These are phyloP conservation scores for Taphrina confusa DNA, from an alignment of 1,139 yeast species.

Conservation along the genomic window DNA sequence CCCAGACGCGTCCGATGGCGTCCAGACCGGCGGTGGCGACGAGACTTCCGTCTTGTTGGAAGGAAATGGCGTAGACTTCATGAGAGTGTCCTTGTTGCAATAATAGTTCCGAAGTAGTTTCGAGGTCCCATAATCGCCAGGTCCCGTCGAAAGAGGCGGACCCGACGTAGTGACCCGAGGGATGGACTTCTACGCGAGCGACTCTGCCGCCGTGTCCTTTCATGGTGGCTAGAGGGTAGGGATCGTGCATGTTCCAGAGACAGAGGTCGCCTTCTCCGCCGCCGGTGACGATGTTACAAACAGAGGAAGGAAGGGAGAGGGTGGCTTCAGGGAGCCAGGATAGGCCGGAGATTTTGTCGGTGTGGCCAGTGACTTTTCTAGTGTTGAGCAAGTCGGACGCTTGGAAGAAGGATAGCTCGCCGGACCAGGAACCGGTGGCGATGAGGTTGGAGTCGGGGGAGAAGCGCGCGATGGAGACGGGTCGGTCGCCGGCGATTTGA, in stretches of 20 bases:
- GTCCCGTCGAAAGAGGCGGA: constrained; percentile 83
- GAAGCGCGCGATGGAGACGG: constrained; percentile 62
- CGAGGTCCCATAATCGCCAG: constrained; percentile 85
- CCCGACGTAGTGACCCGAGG: constrained; percentile 57
- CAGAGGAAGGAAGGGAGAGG: constrained; percentile 11
- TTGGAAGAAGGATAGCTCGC: constrained; percentile 59
- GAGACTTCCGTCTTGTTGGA: constrained; percentile 79
- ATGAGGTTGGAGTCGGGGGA: constrained; percentile 49
- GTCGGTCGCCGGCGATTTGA: constrained; percentile 67
- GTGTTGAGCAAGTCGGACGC: constrained; percentile 47
- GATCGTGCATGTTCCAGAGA: constrained; percentile 35
- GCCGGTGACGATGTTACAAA: constrained; percentile 36
- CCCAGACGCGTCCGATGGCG: constrained; percentile 78
- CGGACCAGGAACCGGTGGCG: constrained; percentile 86
- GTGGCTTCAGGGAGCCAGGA: constrained; percentile 58
- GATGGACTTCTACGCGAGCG: constrained; percentile 67
- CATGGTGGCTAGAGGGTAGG: constrained; percentile 41
- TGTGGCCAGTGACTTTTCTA: constrained; percentile 49
- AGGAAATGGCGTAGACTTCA: constrained; percentile 63
- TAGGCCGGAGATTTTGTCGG: constrained; percentile 68
- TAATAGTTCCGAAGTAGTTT: constrained; percentile 52
- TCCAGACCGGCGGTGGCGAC: constrained; percentile 80
- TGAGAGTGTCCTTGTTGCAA: constrained; percentile 85
- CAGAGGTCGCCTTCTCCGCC: constrained; percentile 45
- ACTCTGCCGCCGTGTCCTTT: constrained; percentile 60